phyloP scores from a whole-genome alignment of 2,329 filamentous ascomycete genomes.

The Pseudocercospora vitis region DNA sequence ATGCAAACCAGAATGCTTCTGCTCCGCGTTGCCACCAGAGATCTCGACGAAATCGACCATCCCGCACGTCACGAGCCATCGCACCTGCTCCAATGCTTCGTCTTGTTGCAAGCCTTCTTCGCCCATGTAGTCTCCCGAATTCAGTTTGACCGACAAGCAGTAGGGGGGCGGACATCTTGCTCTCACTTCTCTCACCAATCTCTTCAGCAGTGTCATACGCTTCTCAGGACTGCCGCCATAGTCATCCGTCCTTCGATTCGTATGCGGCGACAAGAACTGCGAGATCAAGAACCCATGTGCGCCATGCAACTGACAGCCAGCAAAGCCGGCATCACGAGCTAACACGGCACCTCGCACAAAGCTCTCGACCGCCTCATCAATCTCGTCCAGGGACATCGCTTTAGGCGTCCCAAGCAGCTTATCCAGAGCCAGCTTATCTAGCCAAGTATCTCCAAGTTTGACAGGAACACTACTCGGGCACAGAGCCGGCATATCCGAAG shows the following conservation, averaged over 20 bases:
- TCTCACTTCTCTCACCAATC: conserved; percentile 47
- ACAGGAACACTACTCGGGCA: conserved; percentile 47
- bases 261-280: conserved; percentile 44
- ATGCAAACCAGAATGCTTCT: conserved; percentile 27
- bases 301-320: conserved; percentile 56
- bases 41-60: conserved; percentile 67
- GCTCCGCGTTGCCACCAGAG: conserved; percentile 55
- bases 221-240: conserved; percentile 51
- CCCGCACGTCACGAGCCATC: conserved; percentile 49
- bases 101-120: conserved; percentile 37
- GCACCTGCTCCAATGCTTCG: conserved; percentile 60
- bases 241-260: conserved; percentile 50
- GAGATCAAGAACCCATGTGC: conserved; percentile 52
- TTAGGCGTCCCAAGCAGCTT: conserved; percentile 50
- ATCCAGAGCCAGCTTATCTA: conserved; percentile 36
- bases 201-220: conserved; percentile 48
- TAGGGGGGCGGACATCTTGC: conserved; percentile 45
- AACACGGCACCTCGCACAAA: conserved; percentile 57
- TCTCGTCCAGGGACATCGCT: conserved; percentile 57
- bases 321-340: conserved; percentile 52
- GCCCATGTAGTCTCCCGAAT: conserved; percentile 50
- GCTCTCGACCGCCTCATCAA: conserved; percentile 52
- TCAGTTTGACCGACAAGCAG: conserved; percentile 53
- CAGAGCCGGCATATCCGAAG: conserved; percentile 36
- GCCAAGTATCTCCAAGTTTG: conserved; percentile 40